phyloP scores from a whole-genome alignment of 2,329 filamentous ascomycete species.

The Alternaria tenuissima region DNA sequence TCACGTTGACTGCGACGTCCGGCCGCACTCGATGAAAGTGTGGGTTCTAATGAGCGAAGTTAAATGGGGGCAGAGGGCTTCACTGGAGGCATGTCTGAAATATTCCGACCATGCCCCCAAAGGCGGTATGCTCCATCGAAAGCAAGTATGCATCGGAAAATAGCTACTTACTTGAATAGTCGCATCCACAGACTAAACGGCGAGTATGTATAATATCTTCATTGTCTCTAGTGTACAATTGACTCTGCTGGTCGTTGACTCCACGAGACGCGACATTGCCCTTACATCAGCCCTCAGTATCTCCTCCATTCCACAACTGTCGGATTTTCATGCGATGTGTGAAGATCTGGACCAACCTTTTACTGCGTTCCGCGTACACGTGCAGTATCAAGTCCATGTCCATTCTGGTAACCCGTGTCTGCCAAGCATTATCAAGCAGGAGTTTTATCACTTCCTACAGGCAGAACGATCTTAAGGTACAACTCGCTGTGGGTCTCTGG shows the following conservation, averaged over 20 bases:
- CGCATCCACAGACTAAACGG: background rate
- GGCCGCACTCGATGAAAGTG: background rate
- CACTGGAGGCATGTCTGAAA: background rate
- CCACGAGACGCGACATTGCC: background rate
- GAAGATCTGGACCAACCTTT: background rate
- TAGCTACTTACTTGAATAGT: background rate
- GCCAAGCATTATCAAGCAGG: background rate
- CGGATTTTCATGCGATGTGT: background rate
- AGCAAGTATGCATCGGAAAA: background rate
- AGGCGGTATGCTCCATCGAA: background rate
- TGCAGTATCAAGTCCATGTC: background rate
- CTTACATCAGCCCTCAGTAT: background rate
- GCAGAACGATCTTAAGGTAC: constrained; percentile 49
- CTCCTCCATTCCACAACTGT: background rate
- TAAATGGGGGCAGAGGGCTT: background rate
- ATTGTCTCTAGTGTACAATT: background rate
- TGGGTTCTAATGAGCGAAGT: background rate
- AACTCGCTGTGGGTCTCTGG: constrained; percentile 67
- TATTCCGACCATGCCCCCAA: background rate
- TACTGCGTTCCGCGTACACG: background rate
- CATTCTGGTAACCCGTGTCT: background rate
- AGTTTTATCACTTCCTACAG: background rate
- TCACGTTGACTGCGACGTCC: background rate
- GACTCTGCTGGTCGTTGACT: background rate
- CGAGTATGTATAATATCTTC: background rate